phyloP scores from a whole-genome alignment of 345 rosid genomes.

The Acer saccharum region DNA sequence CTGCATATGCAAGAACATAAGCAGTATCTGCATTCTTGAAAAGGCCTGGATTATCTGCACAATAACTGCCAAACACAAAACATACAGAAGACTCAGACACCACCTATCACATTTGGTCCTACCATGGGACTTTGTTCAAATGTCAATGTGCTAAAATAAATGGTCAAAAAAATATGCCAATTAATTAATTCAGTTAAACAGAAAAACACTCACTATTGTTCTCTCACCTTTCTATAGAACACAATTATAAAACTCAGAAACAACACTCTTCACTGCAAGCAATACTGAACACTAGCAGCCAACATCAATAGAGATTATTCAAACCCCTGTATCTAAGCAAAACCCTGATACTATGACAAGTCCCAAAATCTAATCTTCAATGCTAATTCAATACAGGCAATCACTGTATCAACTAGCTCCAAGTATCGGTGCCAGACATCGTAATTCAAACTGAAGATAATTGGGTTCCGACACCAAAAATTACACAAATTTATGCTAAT shows the following conservation, averaged over 20 bases:
- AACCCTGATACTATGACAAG: neutral
- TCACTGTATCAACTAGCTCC: neutral
- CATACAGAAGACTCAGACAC: slow-evolving; percentile 24
- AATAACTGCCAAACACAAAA: slow-evolving; percentile 66
- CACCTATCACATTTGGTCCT: slow-evolving; percentile 7
- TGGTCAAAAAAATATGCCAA: neutral
- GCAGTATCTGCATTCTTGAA: slow-evolving; percentile 98
- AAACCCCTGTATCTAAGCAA: neutral
- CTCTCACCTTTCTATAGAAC: neutral
- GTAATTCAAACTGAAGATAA: neutral
- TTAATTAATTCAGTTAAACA: neutral
- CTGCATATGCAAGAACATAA: slow-evolving; percentile 98
- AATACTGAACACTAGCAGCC: neutral
- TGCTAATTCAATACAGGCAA: neutral
- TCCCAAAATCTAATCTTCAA: neutral
- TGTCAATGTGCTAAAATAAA: neutral
- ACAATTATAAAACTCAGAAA: neutral
- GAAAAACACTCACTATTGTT: neutral
- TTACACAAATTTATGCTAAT: neutral
- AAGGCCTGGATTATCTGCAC: slow-evolving; percentile 93
- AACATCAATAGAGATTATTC: neutral
- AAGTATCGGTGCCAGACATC: neutral
- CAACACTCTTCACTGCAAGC: neutral
- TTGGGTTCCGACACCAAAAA: neutral
- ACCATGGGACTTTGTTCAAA: neutral